phyloP scores from a whole-genome alignment of 345 rosid species.

The Microcos paniculata region DNA sequence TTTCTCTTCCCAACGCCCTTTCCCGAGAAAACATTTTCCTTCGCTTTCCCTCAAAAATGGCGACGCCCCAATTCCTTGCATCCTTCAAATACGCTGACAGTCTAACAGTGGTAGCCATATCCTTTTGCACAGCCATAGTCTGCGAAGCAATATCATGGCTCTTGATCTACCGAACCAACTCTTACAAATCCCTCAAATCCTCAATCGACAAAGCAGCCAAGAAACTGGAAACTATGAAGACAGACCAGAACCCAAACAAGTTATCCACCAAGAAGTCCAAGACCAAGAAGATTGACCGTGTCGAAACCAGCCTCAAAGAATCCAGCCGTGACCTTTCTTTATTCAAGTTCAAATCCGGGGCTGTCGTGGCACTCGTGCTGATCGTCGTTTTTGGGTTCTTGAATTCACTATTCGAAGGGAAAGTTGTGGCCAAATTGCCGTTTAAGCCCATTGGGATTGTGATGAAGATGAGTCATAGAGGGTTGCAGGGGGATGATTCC shows the following conservation, averaged over 20 bases:
- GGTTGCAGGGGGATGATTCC: slow-evolving; percentile 72
- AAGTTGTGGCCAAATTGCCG: slow-evolving; percentile 90
- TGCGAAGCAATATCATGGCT: slow-evolving; percentile 98
- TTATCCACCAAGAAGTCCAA: slow-evolving; percentile 67
- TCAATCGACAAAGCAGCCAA: slow-evolving; percentile 95
- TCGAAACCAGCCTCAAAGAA: slow-evolving; percentile 87
- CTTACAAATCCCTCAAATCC: slow-evolving; percentile 88
- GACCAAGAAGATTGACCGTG: slow-evolving; percentile 95
- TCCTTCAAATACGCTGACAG: slow-evolving; percentile 77
- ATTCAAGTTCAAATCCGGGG: slow-evolving; percentile 99
- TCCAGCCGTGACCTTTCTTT: slow-evolving; percentile 92
- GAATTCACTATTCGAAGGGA: slow-evolving; percentile 92
- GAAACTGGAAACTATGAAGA: slow-evolving; percentile 93
- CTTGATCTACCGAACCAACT: slow-evolving; percentile 91
- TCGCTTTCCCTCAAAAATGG: slow-evolving; percentile 1
- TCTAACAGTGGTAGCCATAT: slow-evolving; percentile 83
- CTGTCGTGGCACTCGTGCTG: slow-evolving; percentile 89
- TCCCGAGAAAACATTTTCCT: not conserved
- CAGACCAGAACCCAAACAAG: slow-evolving; percentile 51
- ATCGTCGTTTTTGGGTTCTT: slow-evolving; percentile 86
- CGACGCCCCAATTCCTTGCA: slow-evolving; percentile 50
- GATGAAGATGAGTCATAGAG: slow-evolving; percentile 94
- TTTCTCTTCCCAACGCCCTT: not conserved
- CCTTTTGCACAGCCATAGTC: slow-evolving; percentile 85
- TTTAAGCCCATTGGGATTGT: slow-evolving; percentile 74